A percentile compares a stretch with the other conserved stretches of the same genome.
These are phyloP conservation scores for Neonectria magnoliae DNA, from an alignment of 2,329 filamentous ascomycete species.

Conservation along the genomic window DNA sequence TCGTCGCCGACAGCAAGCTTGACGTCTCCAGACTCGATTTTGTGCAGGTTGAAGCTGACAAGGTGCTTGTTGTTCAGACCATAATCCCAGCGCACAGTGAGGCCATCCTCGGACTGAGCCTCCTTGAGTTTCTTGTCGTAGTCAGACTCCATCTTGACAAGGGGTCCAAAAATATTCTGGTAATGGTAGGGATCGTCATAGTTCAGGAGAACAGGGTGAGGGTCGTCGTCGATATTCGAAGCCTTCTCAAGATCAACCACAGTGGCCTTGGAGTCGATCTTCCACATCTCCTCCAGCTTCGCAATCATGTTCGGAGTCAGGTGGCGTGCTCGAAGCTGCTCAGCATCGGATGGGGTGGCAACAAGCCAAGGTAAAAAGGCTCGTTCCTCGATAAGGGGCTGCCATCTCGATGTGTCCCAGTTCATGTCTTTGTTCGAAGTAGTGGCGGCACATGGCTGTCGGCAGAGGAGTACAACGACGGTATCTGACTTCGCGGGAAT, in stretches of 20 bases:
- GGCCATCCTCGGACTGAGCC: conserved; percentile 94
- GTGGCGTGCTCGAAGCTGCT: conserved; percentile 94
- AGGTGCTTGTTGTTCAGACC: conserved; percentile 98
- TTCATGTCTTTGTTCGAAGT: conserved; percentile 99
- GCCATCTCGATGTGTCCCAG: conserved; percentile 98
- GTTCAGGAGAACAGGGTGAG: conserved; percentile 87
- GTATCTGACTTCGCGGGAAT: conserved; percentile 99
- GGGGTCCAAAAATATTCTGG: conserved; percentile 96
- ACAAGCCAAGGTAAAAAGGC: conserved; percentile 97
- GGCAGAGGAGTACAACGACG: conserved; percentile 94
- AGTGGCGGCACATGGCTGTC: conserved; percentile 93
- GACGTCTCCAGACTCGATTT: conserved; percentile 96
- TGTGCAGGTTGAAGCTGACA: conserved; percentile 93
- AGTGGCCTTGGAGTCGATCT: conserved; percentile 89
- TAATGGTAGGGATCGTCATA: conserved; percentile 99
- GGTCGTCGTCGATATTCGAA: conserved; percentile 92
- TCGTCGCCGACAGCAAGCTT: conserved; percentile 98
- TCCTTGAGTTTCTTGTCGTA: conserved; percentile 99
- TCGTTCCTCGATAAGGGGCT: conserved; percentile 95
- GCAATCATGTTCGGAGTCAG: conserved; percentile 94
- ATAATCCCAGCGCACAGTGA: conserved; percentile 93
- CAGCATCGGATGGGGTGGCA: conserved; percentile 86
- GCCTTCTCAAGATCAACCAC: conserved; percentile 92
- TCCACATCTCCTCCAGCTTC: conserved; percentile 98
- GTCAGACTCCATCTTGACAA: conserved; percentile 99